phyloP scores from a whole-genome alignment of 2,329 filamentous ascomycete species.

The Zopfia rhizophila region DNA sequence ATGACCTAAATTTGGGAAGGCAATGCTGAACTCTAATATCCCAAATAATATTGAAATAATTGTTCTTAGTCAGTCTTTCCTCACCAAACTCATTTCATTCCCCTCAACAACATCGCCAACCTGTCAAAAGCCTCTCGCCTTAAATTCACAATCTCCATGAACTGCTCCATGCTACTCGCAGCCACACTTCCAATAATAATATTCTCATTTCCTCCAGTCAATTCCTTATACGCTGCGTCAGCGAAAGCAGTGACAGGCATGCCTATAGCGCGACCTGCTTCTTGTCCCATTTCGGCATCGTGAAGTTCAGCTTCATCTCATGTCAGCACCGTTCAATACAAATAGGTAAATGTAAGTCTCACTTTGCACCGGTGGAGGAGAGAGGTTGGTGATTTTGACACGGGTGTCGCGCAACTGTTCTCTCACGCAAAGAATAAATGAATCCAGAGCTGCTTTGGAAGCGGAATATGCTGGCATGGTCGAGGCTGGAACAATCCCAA shows the following conservation, averaged over 20 bases:
- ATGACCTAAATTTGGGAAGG: too few relatives aligned
- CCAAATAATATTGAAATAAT: too few relatives aligned
- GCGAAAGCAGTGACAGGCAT: conserved; percentile 61
- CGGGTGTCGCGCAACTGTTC: conserved; percentile 52
- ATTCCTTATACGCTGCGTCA: conserved; percentile 57
- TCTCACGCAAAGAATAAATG: conserved; percentile 58
- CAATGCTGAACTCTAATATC: too few relatives aligned
- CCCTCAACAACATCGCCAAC: conserved; percentile 22
- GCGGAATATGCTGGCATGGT: conserved; percentile 63
- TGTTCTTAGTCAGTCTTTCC: too few relatives aligned
- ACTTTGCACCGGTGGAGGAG: conserved; percentile 57
- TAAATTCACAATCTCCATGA: conserved; percentile 47
- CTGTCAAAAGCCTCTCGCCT: conserved; percentile 33
- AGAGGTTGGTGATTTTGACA: conserved; percentile 61
- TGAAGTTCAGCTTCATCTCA: conserved; percentile 63
- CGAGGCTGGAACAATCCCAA: conserved; percentile 61
- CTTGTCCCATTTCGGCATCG: conserved; percentile 54
- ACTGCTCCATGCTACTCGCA: conserved; percentile 35
- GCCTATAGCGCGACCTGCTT: conserved; percentile 56
- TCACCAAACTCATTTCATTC: too few relatives aligned
- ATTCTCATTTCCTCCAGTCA: conserved; percentile 56
- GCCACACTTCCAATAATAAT: conserved; percentile 51
- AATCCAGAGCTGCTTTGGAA: conserved; percentile 64
- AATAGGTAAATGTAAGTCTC: conserved; percentile 19
- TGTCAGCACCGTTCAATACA: too few relatives aligned